Evolutionary conservation across 2,329 filamentous ascomycete species (phyloP).

Genomic region (Thyridium curvatum): DNA sequence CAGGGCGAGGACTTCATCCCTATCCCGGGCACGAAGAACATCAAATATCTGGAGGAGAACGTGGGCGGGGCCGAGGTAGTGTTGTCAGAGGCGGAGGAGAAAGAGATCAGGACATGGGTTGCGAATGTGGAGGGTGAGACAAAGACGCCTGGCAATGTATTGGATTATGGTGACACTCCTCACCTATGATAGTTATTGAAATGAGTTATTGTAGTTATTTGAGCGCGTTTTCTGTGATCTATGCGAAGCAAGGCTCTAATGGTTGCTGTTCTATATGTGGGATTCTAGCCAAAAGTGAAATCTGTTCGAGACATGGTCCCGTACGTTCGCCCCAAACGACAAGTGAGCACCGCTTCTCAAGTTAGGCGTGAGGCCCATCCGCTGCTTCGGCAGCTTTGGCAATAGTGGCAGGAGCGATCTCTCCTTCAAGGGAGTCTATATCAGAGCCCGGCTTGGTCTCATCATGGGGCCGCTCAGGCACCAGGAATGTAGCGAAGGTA

Average conservation of each 20-base stretch:
- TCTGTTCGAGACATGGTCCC: too few species aligned
- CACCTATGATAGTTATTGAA: too few species aligned
- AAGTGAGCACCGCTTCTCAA: too few species aligned
- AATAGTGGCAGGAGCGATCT: conserved; percentile 4
- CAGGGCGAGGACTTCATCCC: conserved; percentile 56
- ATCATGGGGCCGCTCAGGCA: conserved; percentile 25
- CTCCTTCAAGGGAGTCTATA: conserved; percentile 2
- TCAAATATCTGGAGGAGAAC: conserved; percentile 42
- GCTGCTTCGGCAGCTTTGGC: conserved; percentile 6
- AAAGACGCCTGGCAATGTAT: too few species aligned
- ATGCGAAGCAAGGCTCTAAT: too few species aligned
- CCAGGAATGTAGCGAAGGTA: conserved; percentile 24
- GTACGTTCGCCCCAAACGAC: too few species aligned
- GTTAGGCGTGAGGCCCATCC: conserved; percentile 6
- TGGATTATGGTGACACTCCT: too few species aligned
- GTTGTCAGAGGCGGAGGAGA: conserved; percentile 25
- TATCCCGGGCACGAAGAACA: conserved; percentile 44
- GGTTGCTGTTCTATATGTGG: too few species aligned
- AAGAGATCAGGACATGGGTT: conserved; percentile 21
- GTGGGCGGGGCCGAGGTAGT: conserved; percentile 22
- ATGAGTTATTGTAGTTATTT: too few species aligned
- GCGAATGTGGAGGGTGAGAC: conserved; percentile 9
- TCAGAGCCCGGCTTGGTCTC: conserved; percentile 9
- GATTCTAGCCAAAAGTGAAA: too few species aligned
- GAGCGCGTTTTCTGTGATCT: too few species aligned